Percentiles rank a stretch among this genome's conserved stretches.
Evolutionary conservation across 2,329 filamentous ascomycete genomes (phyloP).

Genomic region (Fusarium agapanthi): DNA sequence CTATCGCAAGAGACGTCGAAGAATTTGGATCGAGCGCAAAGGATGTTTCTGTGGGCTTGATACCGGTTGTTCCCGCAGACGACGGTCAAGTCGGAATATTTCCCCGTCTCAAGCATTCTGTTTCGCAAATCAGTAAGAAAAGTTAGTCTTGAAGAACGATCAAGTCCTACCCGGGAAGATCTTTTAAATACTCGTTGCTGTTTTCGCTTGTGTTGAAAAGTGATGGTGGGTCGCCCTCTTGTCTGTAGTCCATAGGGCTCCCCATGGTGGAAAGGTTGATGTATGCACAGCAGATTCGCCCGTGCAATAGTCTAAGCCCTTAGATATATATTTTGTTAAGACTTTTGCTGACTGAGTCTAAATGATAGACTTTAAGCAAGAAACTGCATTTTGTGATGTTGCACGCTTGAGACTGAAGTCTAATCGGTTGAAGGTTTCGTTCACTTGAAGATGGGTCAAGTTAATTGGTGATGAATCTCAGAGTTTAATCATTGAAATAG

Average conservation of each 20-base stretch:
- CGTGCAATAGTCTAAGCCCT: fast-evolving
- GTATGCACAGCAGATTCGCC: neutral
- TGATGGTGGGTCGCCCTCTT: fast-evolving
- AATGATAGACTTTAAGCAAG: fast-evolving
- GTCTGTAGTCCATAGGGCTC: neutral
- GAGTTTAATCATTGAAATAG: neutral
- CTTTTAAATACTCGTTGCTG: neutral
- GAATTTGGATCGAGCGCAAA: neutral
- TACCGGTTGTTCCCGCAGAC: neutral
- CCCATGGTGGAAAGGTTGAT: neutral
- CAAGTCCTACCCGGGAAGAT: neutral
- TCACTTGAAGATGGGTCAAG: neutral
- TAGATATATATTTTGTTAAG: fast-evolving
- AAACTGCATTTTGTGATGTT: too few species aligned
- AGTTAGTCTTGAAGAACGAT: too few species aligned
- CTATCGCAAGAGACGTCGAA: neutral
- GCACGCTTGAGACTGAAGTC: neutral
- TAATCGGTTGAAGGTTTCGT: neutral
- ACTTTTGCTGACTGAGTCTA: fast-evolving
- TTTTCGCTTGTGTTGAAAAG: neutral
- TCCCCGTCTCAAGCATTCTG: neutral
- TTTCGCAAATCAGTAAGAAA: too few species aligned
- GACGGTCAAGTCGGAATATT: conserved; percentile 5
- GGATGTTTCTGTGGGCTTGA: neutral
- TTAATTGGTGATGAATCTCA: neutral